Percentiles rank a stretch among this genome's conserved stretches.
phyloP scores from a whole-genome alignment of 179 eudicot genomes.

The Patellifolia procumbens region DNA sequence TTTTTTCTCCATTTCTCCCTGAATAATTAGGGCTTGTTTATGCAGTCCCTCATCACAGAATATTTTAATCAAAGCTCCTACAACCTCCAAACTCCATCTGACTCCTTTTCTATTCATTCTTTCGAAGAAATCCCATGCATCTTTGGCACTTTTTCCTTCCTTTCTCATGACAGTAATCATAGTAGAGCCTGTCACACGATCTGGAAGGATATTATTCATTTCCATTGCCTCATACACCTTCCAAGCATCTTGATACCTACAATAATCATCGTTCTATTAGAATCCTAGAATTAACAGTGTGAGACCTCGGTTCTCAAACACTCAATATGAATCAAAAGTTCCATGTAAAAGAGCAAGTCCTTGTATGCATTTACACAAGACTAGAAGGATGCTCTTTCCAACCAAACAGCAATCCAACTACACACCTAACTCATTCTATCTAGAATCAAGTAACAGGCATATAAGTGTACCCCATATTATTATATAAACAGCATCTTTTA shows the following conservation, averaged over 20 bases:
- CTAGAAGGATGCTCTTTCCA: neutral
- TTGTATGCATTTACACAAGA: neutral
- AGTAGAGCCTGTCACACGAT: conserved; percentile 80
- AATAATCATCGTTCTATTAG: conserved; percentile 25
- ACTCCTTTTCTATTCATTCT: conserved; percentile 76
- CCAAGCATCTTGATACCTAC: conserved; percentile 83
- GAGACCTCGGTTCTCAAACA: neutral
- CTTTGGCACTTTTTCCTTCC: conserved; percentile 78
- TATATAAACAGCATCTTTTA: neutral
- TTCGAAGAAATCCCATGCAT: conserved; percentile 79
- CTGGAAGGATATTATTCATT: conserved; percentile 61
- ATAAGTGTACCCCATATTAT: neutral
- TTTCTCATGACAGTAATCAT: conserved; percentile 87
- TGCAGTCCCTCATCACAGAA: conserved; percentile 86
- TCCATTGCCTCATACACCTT: conserved; percentile 74
- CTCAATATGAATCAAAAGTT: neutral
- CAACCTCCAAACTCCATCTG: conserved; percentile 77
- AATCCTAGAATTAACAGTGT: neutral
- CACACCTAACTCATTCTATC: neutral
- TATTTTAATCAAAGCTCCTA: conserved; percentile 79
- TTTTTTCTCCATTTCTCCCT: conserved; percentile 83
- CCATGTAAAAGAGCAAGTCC: neutral
- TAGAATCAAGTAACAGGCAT: neutral
- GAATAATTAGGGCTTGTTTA: conserved; percentile 89
- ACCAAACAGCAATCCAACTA: neutral